Base-by-base conservation (phyloP, 805 yeast genomes). In the Jamesozyma hellenica region DNA sequence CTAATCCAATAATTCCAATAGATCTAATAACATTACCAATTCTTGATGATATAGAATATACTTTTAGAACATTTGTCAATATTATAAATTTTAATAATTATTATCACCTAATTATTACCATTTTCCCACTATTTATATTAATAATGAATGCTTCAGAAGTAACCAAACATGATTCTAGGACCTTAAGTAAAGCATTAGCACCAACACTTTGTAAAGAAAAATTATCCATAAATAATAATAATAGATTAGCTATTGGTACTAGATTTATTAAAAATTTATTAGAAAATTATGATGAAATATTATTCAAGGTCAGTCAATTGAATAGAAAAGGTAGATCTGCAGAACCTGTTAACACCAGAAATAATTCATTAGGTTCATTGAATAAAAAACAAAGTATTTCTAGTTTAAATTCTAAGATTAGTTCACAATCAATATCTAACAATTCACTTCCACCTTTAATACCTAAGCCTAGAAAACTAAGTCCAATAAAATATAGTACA, bases 181-280 rank as follows among this genome's bases (percentile, higher is more conserved):
- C 60, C 3, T 45, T 60, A 36, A 54, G 79, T 34, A 70, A 66
- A 46, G 62, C 74, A 19, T 51, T 79, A 32, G 65, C 74, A 8
- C 75, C 79, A 15, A 69, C 80, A 12, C 48, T 82, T 26, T 70
- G 79, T 41, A 79, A 79, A 33, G 73, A 72, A 47, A 61, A 60
- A 27, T 51, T 65, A 3, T 64, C 70, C 4, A 49, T 63, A 18
- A 56, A 56, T 40, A 70, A 67, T 42, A 66, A 68, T 32, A 77
- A 76, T 44, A 60, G 67, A 34, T 46, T 70, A 7, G 64, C 72
- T 7, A 66, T 79, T 14, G 75, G 79, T 1, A 65, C 68, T 18
- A 61, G 83, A 35, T 75, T 72, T 41, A 58, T 77, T 16, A 70
- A 68, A 40, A 76, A 73, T 43, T 47, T 79, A 6, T 49, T 80